phyloP scores from a whole-genome alignment of 148 eudicot genomes.

The Pouteria glomerata region DNA sequence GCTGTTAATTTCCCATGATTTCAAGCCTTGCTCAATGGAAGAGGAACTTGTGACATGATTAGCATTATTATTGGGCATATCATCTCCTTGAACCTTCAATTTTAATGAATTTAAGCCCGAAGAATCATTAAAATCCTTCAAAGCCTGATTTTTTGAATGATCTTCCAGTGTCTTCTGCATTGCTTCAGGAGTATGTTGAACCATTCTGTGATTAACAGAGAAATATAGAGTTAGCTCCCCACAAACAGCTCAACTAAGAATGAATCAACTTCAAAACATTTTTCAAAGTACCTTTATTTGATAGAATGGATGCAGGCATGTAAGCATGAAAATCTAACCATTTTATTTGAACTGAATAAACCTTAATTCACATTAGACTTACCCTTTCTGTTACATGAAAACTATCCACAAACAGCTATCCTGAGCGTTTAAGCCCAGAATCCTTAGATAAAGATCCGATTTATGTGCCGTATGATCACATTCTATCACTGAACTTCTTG shows the following conservation, averaged over 20 bases:
- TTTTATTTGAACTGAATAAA: constrained; percentile 22
- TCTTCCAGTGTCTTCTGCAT: constrained; percentile 65
- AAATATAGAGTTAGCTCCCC: background rate
- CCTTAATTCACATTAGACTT: constrained; percentile 27
- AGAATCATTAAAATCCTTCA: constrained; percentile 13
- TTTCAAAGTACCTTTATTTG: constrained; percentile 61
- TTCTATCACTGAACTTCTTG: constrained; percentile 12
- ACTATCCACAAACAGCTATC: too few relatives aligned
- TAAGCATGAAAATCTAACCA: constrained; percentile 87
- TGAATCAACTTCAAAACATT: constrained; percentile 6
- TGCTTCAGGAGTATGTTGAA: constrained; percentile 49
- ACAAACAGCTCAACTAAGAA: background rate
- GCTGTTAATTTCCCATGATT: constrained; percentile 50
- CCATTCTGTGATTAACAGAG: constrained; percentile 45
- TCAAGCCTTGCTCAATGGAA: constrained; percentile 34
- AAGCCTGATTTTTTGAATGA: constrained; percentile 29
- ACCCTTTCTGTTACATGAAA: constrained; percentile 18
- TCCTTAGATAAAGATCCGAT: constrained; percentile 10
- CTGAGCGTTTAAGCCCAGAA: too few relatives aligned
- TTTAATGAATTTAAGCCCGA: constrained; percentile 10
- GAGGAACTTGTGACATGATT: constrained; percentile 25
- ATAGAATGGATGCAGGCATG: constrained; percentile 37
- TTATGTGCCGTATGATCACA: constrained; percentile 14
- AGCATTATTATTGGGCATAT: constrained; percentile 1
- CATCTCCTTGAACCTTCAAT: constrained; percentile 24